Percentiles rank a stretch among this genome's conserved stretches.
Evolutionary conservation across 192 early-diverging fungal genomes (phyloP).

Genomic region (Mortierella antarctica): DNA sequence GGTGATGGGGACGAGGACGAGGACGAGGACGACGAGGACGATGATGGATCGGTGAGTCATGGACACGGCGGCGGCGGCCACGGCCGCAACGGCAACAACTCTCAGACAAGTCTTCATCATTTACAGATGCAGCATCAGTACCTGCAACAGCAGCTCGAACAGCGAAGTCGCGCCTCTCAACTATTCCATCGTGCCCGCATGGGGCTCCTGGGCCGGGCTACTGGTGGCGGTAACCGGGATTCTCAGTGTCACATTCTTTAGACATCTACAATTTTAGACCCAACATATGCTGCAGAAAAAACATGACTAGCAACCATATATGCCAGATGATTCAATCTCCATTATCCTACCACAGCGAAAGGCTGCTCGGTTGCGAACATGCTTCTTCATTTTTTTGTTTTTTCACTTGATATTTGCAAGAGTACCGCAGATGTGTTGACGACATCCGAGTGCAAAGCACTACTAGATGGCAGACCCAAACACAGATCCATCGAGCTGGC

Average conservation of each 20-base stretch:
- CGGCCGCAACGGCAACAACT: slow-evolving; percentile 4
- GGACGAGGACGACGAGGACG: slow-evolving; percentile 23
- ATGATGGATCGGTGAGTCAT: neutral
- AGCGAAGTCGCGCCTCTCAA: slow-evolving; percentile 1
- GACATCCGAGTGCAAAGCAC: neutral
- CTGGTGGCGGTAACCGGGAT: too few relatives aligned
- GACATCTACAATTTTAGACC: too few relatives aligned
- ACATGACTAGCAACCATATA: too few relatives aligned
- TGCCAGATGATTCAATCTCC: too few relatives aligned
- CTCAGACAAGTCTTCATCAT: slow-evolving; percentile 37
- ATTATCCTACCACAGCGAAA: too few relatives aligned
- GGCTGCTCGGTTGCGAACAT: too few relatives aligned
- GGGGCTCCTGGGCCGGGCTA: slow-evolving; percentile 13
- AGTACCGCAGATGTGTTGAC: too few relatives aligned
- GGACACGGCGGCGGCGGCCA: neutral
- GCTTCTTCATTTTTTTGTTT: too few relatives aligned
- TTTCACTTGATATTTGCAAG: too few relatives aligned
- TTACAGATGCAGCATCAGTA: slow-evolving; percentile 42
- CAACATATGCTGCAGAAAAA: too few relatives aligned
- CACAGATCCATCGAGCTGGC: slow-evolving; percentile 56
- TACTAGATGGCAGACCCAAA: slow-evolving; percentile 53
- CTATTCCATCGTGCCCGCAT: slow-evolving; percentile 28
- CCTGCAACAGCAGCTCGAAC: slow-evolving; percentile 31
- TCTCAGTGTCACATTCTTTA: too few relatives aligned
- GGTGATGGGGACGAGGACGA: slow-evolving; percentile 6